Conservation (phyloP, 208 protist species). For the Leishmania aethiopica region DNA sequence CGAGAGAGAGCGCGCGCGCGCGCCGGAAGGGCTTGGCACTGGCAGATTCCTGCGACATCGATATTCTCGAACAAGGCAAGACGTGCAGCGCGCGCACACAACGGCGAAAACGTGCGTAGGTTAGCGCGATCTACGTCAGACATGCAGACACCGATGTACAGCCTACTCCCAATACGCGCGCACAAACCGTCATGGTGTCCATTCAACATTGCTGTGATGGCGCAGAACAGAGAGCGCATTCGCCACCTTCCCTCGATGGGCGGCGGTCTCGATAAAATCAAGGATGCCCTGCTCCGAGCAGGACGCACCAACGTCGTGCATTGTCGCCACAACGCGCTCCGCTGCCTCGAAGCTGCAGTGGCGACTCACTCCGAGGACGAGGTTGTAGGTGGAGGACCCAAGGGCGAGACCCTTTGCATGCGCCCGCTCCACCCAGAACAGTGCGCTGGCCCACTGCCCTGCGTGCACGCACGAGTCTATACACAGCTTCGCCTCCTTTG, state of each 20-base stretch:
- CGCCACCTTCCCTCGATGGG: constrained; percentile 41
- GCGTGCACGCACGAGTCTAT: constrained; percentile 61
- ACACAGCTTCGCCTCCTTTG: constrained; percentile 52
- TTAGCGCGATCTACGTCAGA: neutral
- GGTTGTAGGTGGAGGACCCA: constrained; percentile 48
- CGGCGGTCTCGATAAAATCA: constrained; percentile 47
- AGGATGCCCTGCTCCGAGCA: constrained; percentile 53
- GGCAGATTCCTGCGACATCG: neutral
- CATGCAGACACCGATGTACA: neutral
- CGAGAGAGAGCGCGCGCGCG: neutral
- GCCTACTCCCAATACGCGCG: neutral
- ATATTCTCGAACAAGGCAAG: neutral
- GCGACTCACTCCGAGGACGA: constrained; percentile 40
- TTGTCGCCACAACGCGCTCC: constrained; percentile 54
- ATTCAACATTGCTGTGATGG: constrained; percentile 46
- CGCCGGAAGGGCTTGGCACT: neutral
- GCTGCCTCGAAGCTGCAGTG: constrained; percentile 51
- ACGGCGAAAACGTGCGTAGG: no score
- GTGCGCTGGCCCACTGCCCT: constrained; percentile 71
- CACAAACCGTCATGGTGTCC: constrained; percentile 35
- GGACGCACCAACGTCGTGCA: constrained; percentile 50
- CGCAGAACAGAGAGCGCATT: constrained; percentile 45
- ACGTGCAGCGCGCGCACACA: no score
- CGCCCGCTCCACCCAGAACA: constrained; percentile 85
- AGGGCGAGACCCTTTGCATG: constrained; percentile 42